Evolutionary conservation across 148 eudicot genomes (phyloP).

Genomic region (Polygonum maritimum): DNA sequence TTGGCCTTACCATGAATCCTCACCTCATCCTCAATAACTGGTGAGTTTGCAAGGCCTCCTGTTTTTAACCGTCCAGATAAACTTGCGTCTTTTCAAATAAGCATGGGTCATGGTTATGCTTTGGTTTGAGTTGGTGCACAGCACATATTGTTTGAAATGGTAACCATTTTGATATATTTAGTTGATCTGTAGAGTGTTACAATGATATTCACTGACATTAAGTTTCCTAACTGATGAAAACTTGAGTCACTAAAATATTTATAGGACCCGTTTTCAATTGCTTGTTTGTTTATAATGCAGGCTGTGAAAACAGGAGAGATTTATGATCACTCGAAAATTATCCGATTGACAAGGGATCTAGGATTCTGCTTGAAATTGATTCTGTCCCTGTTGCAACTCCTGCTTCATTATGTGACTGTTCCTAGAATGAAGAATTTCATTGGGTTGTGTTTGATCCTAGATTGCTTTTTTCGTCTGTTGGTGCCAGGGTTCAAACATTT

Average conservation of each 20-base stretch:
- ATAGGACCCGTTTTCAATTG: not conserved
- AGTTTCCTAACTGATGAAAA: not conserved
- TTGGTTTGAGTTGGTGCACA: not conserved
- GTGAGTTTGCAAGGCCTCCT: conserved; percentile 39
- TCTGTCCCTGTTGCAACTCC: conserved; percentile 68
- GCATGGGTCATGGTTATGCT: not conserved
- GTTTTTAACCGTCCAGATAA: not conserved
- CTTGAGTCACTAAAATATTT: not conserved
- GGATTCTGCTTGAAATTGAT: conserved; percentile 80
- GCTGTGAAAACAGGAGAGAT: conserved; percentile 69
- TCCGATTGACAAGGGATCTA: conserved; percentile 72
- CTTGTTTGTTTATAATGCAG: conserved; percentile 25
- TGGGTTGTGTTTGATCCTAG: not conserved
- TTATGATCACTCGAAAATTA: conserved; percentile 62
- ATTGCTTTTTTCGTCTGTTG: conserved; percentile 22
- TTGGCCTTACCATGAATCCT: conserved; percentile 90
- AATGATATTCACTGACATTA: not conserved
- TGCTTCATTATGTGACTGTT: conserved; percentile 55
- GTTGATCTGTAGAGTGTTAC: not conserved
- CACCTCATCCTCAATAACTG: conserved; percentile 59
- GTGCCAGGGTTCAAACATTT: conserved; percentile 79
- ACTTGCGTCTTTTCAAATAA: not conserved
- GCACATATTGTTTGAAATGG: not conserved
- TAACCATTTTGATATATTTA: not conserved
- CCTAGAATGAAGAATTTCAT: not conserved